Evolutionary conservation across 208 protist genomes (phyloP).

Genomic region (Lotmaria passim): DNA sequence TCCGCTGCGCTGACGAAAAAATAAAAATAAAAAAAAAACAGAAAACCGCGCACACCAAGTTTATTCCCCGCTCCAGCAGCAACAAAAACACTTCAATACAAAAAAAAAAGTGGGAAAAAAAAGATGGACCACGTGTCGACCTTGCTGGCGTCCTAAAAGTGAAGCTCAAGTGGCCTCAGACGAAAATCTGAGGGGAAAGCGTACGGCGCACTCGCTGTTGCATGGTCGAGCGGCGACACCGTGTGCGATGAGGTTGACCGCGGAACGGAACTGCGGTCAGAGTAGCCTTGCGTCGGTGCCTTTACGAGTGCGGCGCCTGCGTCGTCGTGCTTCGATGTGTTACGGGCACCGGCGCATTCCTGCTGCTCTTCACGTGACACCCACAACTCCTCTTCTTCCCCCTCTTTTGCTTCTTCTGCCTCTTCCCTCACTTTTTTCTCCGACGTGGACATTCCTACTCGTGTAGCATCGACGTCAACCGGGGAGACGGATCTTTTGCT

Average conservation of each 20-base stretch:
- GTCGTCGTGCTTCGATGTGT: not conserved
- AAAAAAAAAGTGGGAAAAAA: not conserved
- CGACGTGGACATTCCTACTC: not conserved
- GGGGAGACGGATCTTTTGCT: not conserved
- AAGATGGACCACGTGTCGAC: not conserved
- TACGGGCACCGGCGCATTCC: not conserved
- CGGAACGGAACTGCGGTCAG: not conserved
- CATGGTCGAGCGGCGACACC: not conserved
- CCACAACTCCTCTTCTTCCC: slow-evolving; percentile 29
- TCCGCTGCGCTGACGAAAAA: not conserved
- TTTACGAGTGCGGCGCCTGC: not conserved
- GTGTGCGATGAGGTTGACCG: not conserved
- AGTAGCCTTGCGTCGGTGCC: not conserved
- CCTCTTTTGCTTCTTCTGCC: not conserved
- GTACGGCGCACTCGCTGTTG: not conserved
- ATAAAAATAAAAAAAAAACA: not conserved
- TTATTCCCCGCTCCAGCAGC: not conserved
- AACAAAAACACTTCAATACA: not conserved
- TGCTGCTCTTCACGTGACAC: slow-evolving; percentile 4
- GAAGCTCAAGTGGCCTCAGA: slow-evolving; percentile 2
- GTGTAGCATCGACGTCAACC: not conserved
- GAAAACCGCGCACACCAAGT: no score
- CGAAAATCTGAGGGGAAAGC: slow-evolving; percentile 9
- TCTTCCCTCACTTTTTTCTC: not conserved
- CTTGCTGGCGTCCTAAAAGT: slow-evolving; percentile 1